Percentiles rank a stretch among this genome's conserved stretches.
These are phyloP conservation scores for Phyllostachys edulis DNA, from an alignment of 176 grass and related monocot species.

Conservation along the genomic window DNA sequence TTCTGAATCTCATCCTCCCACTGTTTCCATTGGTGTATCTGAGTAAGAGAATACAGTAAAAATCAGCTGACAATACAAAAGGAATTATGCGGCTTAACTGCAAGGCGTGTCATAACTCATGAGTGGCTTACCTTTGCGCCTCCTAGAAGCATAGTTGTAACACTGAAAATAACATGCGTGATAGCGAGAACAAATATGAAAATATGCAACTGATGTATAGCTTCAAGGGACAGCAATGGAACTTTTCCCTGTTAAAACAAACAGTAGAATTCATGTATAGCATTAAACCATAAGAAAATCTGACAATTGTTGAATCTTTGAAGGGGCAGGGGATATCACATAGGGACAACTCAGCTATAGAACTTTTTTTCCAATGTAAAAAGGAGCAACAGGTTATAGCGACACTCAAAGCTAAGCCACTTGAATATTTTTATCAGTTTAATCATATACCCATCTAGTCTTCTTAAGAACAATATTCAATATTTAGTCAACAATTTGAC, in stretches of 20 bases:
- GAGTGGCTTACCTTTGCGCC: constrained; percentile 48
- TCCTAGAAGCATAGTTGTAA: constrained; percentile 83
- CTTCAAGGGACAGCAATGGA: constrained; percentile 81
- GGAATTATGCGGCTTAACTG: not conserved
- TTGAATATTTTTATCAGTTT: not conserved
- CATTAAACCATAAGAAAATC: not conserved
- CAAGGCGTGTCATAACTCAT: not conserved
- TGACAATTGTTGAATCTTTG: not conserved
- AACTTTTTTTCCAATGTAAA: not conserved
- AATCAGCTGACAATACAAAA: not conserved
- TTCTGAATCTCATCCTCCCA: constrained; percentile 81
- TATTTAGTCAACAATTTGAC: not conserved
- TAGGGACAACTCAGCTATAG: not conserved
- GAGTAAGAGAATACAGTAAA: constrained; percentile 10
- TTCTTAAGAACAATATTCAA: not conserved
- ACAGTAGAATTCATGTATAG: constrained; percentile 5
- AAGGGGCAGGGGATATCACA: not conserved
- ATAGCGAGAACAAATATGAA: constrained; percentile 94
- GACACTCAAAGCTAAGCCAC: not conserved
- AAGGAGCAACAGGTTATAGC: not conserved
- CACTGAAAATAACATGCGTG: constrained; percentile 77
- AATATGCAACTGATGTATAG: constrained; percentile 83
- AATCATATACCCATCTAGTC: not conserved
- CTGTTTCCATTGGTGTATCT: constrained; percentile 88
- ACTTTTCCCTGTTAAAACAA: constrained; percentile 52